Evolutionary conservation across 2,329 filamentous ascomycete species (phyloP).

Genomic region (Penicillium sp.): DNA sequence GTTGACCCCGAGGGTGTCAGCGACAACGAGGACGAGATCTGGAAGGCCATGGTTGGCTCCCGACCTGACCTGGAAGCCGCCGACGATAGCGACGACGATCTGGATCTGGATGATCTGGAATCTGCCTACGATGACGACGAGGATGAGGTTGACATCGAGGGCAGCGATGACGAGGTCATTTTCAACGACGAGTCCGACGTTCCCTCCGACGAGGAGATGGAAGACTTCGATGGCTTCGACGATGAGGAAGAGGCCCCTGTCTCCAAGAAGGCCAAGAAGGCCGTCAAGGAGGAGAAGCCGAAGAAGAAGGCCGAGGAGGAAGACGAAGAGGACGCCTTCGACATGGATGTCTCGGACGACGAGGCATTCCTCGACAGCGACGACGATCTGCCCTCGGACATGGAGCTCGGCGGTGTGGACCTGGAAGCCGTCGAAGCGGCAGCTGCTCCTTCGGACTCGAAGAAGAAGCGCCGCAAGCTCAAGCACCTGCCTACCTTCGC

Average conservation of each 20-base stretch:
- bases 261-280: slow-evolving; percentile 26
- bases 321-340: slow-evolving; percentile 57
- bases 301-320: slow-evolving; percentile 36
- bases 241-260: slow-evolving; percentile 39
- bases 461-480: slow-evolving; percentile 79
- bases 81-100: slow-evolving; percentile 59
- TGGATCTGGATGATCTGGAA: slow-evolving; percentile 57
- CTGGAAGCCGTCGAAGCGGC: slow-evolving; percentile 38
- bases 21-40: slow-evolving; percentile 76
- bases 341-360: slow-evolving; percentile 49
- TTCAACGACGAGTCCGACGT: slow-evolving; percentile 50
- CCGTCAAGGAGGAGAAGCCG: slow-evolving; percentile 23
- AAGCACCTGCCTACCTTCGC: slow-evolving; percentile 92
- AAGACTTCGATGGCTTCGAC: slow-evolving; percentile 50
- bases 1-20: slow-evolving; percentile 53
- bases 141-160: slow-evolving; percentile 42
- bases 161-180: slow-evolving; percentile 48
- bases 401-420: slow-evolving; percentile 47
- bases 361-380: slow-evolving; percentile 54
- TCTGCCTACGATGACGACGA: slow-evolving; percentile 50
- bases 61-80: slow-evolving; percentile 71
- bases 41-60: slow-evolving; percentile 83
- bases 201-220: slow-evolving; percentile 45
- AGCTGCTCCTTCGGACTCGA: slow-evolving; percentile 45
- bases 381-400: slow-evolving; percentile 54